Evolutionary conservation across 805 yeast genomes (phyloP), one percentile per base, ranked within the genome.

Genomic region (Teunomyces tritomae): DNA sequence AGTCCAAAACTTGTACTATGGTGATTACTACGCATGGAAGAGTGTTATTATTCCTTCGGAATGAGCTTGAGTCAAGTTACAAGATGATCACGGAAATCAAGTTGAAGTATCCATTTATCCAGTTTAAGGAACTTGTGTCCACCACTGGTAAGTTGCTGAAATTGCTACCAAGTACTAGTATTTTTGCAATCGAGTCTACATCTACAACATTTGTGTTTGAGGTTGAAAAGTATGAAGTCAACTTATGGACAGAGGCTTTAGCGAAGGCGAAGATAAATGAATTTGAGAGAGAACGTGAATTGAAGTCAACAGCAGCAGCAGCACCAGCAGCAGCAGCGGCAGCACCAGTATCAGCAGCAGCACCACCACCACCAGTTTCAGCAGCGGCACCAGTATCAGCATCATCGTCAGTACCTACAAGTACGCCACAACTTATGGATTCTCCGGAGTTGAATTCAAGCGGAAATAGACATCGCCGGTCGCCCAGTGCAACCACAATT

Each of bases 1-100:
- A 68, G 39, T 68, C 69, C 45, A 63, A 71, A 47, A 70, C 73
- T 8, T 76, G 87, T 52, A 75, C 84, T 1, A 55, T 84, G 49
- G 53, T 85, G 10, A 67, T 84, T 0, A 86, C 91, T 1, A 72
- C 81, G 1, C 76, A 76, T 58, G 92, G 90, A 1, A 70, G 91
- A 42, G 81, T 79, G 0, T 62, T 87, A 49, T 58, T 85, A 1
- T 80, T 86, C 50, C 64, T 68, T 54, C 64, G 76, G 28, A 69
- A 64, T 36, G 77, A 69, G 47, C 65, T 68, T 16, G 70, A 66
- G 6, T 72, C 63, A 11, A 61, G 70, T 30, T 57, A 71, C 33
- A 78, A 77, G 48, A 57, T 84, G 39, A 68, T 75, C 13, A 69
- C 76, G 13, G 89, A 84, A 48, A 72, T 87, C 30, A 75, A 74